Conservation (phyloP, 1,284 basidiomycete species). For the Trametes hirsuta region DNA sequence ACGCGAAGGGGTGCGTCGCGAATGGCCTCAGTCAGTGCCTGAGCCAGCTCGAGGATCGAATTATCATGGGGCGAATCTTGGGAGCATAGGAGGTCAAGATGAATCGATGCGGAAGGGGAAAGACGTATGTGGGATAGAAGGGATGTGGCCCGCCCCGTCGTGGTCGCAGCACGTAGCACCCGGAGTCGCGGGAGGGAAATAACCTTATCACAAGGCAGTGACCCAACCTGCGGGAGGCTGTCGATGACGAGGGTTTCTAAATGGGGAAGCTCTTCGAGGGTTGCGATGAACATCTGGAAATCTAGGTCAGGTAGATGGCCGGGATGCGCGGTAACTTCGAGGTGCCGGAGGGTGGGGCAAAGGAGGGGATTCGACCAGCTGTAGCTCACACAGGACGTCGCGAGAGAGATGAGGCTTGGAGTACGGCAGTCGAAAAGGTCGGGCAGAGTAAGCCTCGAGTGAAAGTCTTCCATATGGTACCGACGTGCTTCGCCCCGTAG, state of each 20-base stretch:
- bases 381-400: constrained; percentile 8
- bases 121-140: background rate
- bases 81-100: background rate
- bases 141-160: background rate
- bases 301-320: background rate
- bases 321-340: constrained; percentile 4
- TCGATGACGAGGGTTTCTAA: constrained; percentile 3
- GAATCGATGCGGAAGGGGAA: background rate
- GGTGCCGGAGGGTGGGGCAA: constrained; percentile 9
- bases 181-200: background rate
- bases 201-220: background rate
- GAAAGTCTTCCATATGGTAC: background rate
- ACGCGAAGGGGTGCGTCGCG: background rate
- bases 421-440: constrained; percentile 1
- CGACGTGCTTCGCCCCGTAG: constrained; percentile 6
- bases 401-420: constrained; percentile 2
- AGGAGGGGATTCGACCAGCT: constrained; percentile 8
- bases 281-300: background rate
- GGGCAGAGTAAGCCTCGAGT: constrained; percentile 1
- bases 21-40: background rate
- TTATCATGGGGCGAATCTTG: too few relatives aligned
- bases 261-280: background rate
- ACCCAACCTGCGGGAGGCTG: background rate
- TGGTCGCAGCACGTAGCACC: background rate
- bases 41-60: background rate